Percentiles rank a stretch among this genome's conserved stretches.
phyloP scores from a whole-genome alignment of 805 yeast genomes.

The Wickerhamomyces hampshirensis region DNA sequence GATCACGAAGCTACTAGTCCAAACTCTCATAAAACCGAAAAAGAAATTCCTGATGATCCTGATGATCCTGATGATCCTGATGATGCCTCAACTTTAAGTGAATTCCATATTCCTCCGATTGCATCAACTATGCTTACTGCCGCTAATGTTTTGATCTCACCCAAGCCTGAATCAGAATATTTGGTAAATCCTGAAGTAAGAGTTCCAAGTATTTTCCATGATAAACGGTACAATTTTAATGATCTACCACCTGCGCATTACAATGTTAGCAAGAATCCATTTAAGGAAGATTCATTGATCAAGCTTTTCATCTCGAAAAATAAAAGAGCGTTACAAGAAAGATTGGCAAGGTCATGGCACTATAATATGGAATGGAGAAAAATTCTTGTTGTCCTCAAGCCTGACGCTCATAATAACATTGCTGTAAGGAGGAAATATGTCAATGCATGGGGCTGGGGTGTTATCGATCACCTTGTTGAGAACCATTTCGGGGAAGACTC shows the following conservation, averaged over 20 bases:
- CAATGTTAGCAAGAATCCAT: constrained; percentile 11
- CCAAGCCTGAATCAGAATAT: constrained; percentile 66
- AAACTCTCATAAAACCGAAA: constrained; percentile 1
- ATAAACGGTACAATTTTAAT: constrained; percentile 59
- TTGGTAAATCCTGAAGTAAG: constrained; percentile 64
- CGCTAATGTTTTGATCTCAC: constrained; percentile 70
- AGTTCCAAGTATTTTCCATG: constrained; percentile 72
- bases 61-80: constrained; percentile 12
- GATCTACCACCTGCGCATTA: constrained; percentile 60
- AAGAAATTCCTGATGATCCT: constrained; percentile 1
- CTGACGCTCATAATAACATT: constrained; percentile 95
- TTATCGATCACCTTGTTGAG: constrained; percentile 72
- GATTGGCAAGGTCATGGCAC: constrained; percentile 88
- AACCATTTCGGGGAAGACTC: constrained; percentile 33
- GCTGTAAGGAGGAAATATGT: constrained; percentile 84
- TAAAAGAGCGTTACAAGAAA: constrained; percentile 41
- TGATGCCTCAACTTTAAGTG: constrained; percentile 4
- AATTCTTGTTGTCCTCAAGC: constrained; percentile 77
- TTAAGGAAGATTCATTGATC: constrained; percentile 1
- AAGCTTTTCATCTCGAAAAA: constrained; percentile 2
- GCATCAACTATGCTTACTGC: constrained; percentile 80
- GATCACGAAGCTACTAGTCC: constrained; percentile 7
- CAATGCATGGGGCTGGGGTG: constrained; percentile 95
- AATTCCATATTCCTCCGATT: constrained; percentile 52
- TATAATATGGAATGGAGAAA: constrained; percentile 83